phyloP scores from a whole-genome alignment of 371 early-diverging fungal genomes.

The Mucor racemosus region DNA sequence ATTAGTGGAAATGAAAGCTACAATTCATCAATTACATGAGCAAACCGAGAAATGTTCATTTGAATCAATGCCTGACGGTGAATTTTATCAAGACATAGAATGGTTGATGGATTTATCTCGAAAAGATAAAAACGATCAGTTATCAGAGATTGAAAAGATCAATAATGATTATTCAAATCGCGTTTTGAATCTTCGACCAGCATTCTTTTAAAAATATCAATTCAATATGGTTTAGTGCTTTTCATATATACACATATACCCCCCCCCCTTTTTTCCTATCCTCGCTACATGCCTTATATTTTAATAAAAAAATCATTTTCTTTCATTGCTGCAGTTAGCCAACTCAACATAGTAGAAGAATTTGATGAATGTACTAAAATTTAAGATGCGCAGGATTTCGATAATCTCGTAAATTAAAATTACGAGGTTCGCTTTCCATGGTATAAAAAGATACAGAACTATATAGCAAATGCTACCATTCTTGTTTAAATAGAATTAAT shows the following conservation, averaged over 20 bases:
- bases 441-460: too few relatives aligned
- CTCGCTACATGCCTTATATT: too few relatives aligned
- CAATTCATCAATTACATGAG: neutral
- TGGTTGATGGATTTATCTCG: conserved; percentile 6
- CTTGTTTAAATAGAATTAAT: too few relatives aligned
- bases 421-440: too few relatives aligned
- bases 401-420: too few relatives aligned
- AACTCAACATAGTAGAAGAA: too few relatives aligned
- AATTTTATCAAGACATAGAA: neutral
- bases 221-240: too few relatives aligned
- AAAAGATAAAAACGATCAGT: conserved; percentile 6
- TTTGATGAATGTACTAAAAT: too few relatives aligned
- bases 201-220: conserved; percentile 5
- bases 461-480: too few relatives aligned
- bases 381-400: too few relatives aligned
- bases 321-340: too few relatives aligned
- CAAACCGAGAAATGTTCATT: conserved; percentile 4
- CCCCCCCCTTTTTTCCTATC: neutral
- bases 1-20: conserved; percentile 10
- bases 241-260: neutral
- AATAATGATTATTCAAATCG: conserved; percentile 7
- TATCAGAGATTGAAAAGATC: conserved; percentile 7
- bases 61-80: neutral
- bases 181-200: conserved; percentile 5
- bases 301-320: too few relatives aligned